phyloP scores from a whole-genome alignment of 2,329 filamentous ascomycete genomes.

The Niveomyces coronatus region DNA sequence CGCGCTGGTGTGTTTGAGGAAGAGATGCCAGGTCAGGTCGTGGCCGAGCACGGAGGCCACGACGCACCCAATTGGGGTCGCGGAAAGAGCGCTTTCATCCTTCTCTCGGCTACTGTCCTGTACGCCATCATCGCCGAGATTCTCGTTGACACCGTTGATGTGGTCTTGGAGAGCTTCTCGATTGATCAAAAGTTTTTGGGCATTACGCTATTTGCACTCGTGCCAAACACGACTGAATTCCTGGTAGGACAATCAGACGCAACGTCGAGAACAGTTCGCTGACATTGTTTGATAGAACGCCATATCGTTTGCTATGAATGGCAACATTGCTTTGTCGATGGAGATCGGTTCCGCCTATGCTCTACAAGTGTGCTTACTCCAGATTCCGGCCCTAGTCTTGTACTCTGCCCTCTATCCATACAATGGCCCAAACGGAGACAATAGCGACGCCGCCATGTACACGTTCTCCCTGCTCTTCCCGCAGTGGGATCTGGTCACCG shows the following conservation, averaged over 20 bases:
- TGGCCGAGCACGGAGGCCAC: conserved; percentile 58
- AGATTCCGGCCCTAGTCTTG: conserved; percentile 85
- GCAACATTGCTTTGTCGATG: conserved; percentile 97
- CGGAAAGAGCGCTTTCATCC: conserved; percentile 77
- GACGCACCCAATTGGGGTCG: conserved; percentile 99
- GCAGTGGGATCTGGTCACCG: conserved; percentile 97
- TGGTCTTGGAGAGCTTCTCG: conserved; percentile 80
- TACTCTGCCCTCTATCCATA: conserved; percentile 70
- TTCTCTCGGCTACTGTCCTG: conserved; percentile 78
- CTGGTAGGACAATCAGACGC: conserved; percentile 50
- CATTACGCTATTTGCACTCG: conserved; percentile 90
- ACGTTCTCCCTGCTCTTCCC: conserved; percentile 88
- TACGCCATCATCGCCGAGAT: conserved; percentile 98
- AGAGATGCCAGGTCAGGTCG: conserved; percentile 19
- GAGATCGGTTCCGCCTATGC: conserved; percentile 97
- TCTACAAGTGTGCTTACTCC: conserved; percentile 86
- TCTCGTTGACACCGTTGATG: conserved; percentile 90
- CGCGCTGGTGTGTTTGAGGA: conserved; percentile 37
- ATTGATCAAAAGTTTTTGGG: conserved; percentile 97
- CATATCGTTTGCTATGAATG: conserved; percentile 99
- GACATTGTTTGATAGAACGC: conserved; percentile 56
- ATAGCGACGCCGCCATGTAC: conserved; percentile 37
- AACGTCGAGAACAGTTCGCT: conserved; percentile 8
- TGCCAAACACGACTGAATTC: conserved; percentile 97
- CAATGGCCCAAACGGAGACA: conserved; percentile 25